Evolutionary conservation across 1,284 basidiomycete genomes (phyloP), one percentile per base, ranked within the genome.

Genomic region (Pseudozyma sp.): DNA sequence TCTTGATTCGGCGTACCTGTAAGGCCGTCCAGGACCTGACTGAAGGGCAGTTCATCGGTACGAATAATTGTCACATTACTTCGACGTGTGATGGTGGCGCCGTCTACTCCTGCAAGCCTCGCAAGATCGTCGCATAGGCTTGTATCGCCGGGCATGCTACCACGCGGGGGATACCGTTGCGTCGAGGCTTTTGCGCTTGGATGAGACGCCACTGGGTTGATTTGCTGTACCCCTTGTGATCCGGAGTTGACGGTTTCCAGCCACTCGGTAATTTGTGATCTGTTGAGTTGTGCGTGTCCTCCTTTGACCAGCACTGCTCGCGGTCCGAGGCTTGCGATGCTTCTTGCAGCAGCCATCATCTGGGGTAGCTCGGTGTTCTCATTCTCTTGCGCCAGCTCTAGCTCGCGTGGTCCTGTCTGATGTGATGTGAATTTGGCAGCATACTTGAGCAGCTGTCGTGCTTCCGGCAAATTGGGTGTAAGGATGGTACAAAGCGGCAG

Each of bases 401-500:
- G 52, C 43, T 68, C 64, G 5, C 33, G 37, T 7, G 66, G 50
- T 10, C 62, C 71, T 8, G 54, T 49, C 49, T 49, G 44, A 33
- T 58, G 55, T 13, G 67, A 44, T 3, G 67, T 69, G 49, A 65
- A 54, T 45, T 64, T 67, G 56, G 60, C 60, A 14, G 75, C 72
- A 46, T 81, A 77, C 2, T 78, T 77, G 59, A 92, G 87, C 3
- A 94, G 85, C 14, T 92, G 87, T 68, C 90, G 89, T 0, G 92
- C 79, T 83, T 98, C 95, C 0, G 89, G 86, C 60, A 91, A 90
- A 85, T 97, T 98, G 0, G 94, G 95, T 0, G 95, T 97, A 43
- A 97, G 87, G 37, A 97, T 82, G 0, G 88, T 87, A 0, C 92
- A 88, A 10, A 92, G 85, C 0, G 93, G 93, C 48, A 97, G 88